Conservation (phyloP, 495 filamentous ascomycete species). For the Hypoxylon intermedium region DNA sequence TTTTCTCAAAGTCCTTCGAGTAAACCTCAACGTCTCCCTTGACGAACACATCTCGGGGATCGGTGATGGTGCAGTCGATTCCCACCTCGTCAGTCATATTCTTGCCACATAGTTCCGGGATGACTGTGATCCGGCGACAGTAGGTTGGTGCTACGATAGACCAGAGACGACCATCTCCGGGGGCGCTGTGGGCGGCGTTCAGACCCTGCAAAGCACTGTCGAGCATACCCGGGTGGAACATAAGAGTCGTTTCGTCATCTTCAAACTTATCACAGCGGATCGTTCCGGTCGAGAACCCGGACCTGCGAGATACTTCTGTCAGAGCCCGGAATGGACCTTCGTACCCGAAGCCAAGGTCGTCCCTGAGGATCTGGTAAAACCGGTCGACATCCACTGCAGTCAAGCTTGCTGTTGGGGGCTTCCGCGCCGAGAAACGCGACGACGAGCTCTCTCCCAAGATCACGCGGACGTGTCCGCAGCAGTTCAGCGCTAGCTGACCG, state of each 20-base stretch:
- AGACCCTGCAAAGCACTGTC: conserved; percentile 38
- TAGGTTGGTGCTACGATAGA: conserved; percentile 27
- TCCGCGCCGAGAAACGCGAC: neutral
- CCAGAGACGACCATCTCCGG: conserved; percentile 34
- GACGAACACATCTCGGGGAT: neutral
- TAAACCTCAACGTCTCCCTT: conserved; percentile 1
- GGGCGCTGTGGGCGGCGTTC: conserved; percentile 29
- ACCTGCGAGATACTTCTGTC: neutral
- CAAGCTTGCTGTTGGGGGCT: neutral
- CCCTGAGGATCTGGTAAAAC: neutral
- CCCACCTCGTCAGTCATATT: neutral
- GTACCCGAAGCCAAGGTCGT: neutral
- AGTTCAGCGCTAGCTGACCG: neutral
- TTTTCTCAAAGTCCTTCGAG: conserved; percentile 21
- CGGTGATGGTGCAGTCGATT: neutral
- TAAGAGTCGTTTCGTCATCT: conserved; percentile 9
- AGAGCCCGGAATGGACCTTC: neutral
- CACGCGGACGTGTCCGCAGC: neutral
- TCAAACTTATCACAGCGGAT: neutral
- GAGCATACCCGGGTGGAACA: conserved; percentile 37
- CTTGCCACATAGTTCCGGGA: conserved; percentile 7
- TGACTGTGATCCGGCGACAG: conserved; percentile 24
- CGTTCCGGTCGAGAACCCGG: neutral
- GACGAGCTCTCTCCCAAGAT: neutral
- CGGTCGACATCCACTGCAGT: neutral